Percentiles rank a stretch among this genome's conserved stretches.
Conservation (phyloP, 176 grass and related monocot species). For the Eragrostis curvula region DNA sequence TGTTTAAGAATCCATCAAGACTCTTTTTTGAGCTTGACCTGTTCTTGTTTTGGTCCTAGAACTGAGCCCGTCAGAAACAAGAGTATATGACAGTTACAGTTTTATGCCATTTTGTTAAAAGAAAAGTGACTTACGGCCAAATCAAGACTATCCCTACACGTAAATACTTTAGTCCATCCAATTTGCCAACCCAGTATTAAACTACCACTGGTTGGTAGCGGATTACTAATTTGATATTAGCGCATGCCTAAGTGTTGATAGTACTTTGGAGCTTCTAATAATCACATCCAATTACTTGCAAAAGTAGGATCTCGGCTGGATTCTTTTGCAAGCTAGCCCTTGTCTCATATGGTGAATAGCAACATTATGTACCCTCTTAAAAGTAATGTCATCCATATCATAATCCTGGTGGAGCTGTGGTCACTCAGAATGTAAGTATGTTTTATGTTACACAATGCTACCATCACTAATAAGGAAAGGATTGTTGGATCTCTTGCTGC, state of each 20-base stretch:
- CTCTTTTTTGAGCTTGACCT: not conserved
- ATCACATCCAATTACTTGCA: not conserved
- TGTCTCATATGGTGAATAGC: conserved; percentile 33
- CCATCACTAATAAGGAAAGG: not conserved
- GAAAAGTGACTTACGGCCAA: not conserved
- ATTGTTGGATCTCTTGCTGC: not conserved
- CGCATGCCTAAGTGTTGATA: not conserved
- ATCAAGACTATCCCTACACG: not conserved
- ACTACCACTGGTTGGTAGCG: not conserved
- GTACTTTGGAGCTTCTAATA: not conserved
- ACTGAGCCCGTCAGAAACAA: not conserved
- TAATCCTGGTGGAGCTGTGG: conserved; percentile 6
- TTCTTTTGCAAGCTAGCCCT: conserved; percentile 22
- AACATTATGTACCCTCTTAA: not conserved
- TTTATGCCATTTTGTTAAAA: not conserved
- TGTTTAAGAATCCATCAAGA: not conserved
- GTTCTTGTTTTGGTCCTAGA: not conserved
- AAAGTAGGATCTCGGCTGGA: conserved; percentile 8
- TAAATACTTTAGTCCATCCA: not conserved
- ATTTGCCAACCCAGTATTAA: not conserved
- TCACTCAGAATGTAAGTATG: not conserved
- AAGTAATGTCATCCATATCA: not conserved
- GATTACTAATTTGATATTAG: not conserved
- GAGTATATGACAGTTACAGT: not conserved
- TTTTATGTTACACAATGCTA: not conserved